Evolutionary conservation across 2,329 filamentous ascomycete genomes (phyloP).

Genomic region (Colletotrichum gigasporum): DNA sequence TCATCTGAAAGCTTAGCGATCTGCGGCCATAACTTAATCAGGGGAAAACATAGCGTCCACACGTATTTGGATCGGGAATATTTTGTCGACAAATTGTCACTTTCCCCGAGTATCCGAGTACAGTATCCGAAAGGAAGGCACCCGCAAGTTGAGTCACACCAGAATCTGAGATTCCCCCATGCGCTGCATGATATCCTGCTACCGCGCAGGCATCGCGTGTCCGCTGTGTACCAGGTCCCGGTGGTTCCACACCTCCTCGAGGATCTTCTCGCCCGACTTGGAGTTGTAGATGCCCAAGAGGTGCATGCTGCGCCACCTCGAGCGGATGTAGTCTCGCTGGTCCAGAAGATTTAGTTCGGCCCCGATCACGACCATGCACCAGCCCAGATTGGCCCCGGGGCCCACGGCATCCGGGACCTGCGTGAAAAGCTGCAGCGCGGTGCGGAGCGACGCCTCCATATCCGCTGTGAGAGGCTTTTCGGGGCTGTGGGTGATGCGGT

Average conservation of each 20-base stretch:
- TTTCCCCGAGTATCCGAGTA: too few relatives aligned
- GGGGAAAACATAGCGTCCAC: too few relatives aligned
- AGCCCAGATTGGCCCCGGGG: slow-evolving; percentile 18
- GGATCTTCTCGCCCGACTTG: slow-evolving; percentile 9
- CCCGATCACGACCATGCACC: slow-evolving; percentile 20
- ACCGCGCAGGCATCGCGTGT: slow-evolving; percentile 1
- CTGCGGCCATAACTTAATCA: too few relatives aligned
- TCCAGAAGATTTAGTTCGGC: slow-evolving; percentile 6
- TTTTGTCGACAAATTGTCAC: too few relatives aligned
- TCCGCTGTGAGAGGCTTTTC: slow-evolving; percentile 11
- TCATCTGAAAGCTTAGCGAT: too few relatives aligned
- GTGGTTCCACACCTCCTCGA: slow-evolving; percentile 12
- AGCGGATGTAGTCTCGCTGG: slow-evolving; percentile 11
- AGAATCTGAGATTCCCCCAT: slow-evolving; percentile 12
- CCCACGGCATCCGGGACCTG: slow-evolving; percentile 18
- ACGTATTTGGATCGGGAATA: too few relatives aligned
- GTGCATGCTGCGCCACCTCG: slow-evolving; percentile 1
- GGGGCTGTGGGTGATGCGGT: slow-evolving; percentile 12
- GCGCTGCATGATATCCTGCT: slow-evolving; percentile 21
- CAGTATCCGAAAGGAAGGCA: too few relatives aligned
- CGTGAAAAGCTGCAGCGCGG: slow-evolving; percentile 2
- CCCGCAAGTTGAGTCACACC: not conserved
- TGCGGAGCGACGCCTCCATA: slow-evolving; percentile 3
- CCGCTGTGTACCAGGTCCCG: not conserved
- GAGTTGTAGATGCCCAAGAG: slow-evolving; percentile 13